phyloP scores from a whole-genome alignment of 2,329 filamentous ascomycete genomes.

The Fusarium pseudograminearum region DNA sequence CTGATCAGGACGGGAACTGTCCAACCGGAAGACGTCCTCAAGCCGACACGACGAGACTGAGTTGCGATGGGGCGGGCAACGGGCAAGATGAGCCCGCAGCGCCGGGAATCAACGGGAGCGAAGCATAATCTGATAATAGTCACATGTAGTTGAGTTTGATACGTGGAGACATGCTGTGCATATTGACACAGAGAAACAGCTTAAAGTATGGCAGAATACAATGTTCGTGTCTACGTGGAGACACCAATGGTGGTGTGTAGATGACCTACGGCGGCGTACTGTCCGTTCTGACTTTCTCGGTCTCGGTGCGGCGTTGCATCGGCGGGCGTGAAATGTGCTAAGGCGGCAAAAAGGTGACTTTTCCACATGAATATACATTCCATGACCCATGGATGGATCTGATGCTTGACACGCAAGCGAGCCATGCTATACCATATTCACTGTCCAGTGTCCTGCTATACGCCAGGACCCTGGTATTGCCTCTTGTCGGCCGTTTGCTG shows the following conservation, averaged over 20 bases:
- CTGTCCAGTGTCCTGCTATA: conserved; percentile 1
- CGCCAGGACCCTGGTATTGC: conserved; percentile 1
- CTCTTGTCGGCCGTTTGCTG: conserved; percentile 18
- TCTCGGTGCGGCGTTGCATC: conserved; percentile 40
- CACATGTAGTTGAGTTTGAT: conserved; percentile 23
- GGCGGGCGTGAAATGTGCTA: conserved; percentile 37
- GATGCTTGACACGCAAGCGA: conserved; percentile 12
- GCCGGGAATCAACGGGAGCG: conserved; percentile 45
- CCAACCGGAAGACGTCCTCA: conserved; percentile 45
- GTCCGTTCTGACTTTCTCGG: conserved; percentile 25
- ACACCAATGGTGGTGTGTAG: conserved; percentile 3
- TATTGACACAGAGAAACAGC: conserved; percentile 3
- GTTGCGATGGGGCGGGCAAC: conserved; percentile 26
- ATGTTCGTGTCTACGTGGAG: conserved; percentile 12
- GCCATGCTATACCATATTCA: conserved; percentile 19
- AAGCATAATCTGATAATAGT: neutral
- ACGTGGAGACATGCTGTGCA: conserved; percentile 28
- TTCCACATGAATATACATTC: conserved; percentile 20
- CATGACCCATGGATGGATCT: neutral
- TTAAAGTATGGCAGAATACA: neutral
- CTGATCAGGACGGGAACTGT: conserved; percentile 37
- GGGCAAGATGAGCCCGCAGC: conserved; percentile 37
- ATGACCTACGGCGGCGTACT: neutral
- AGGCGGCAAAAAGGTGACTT: conserved; percentile 26
- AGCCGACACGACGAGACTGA: conserved; percentile 38